Conservation (phyloP, 495 filamentous ascomycete genomes). For the Letharia columbiana region DNA sequence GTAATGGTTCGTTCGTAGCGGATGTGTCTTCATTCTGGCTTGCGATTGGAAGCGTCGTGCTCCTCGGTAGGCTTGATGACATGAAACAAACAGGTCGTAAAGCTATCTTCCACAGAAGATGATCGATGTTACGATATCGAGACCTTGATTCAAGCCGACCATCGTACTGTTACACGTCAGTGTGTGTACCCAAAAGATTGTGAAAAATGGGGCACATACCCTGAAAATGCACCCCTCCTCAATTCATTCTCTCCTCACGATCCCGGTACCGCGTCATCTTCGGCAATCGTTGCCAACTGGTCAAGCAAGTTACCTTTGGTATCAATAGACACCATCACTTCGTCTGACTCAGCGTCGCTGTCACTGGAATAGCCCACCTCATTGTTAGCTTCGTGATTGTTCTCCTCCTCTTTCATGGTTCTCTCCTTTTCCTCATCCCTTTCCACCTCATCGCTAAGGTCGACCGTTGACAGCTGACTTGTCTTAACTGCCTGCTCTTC, state of each 20-base stretch:
- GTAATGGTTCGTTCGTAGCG: background rate
- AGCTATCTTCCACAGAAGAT: background rate
- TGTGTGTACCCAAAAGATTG: background rate
- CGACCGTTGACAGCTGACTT: background rate
- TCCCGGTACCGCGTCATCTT: background rate
- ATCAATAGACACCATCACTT: background rate
- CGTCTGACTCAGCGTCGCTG: background rate
- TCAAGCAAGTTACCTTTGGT: background rate
- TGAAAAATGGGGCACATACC: background rate
- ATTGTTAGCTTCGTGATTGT: background rate
- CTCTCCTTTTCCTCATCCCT: background rate
- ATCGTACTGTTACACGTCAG: background rate
- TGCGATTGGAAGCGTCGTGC: background rate
- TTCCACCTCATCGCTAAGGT: background rate
- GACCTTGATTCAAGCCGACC: background rate
- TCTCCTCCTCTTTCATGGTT: background rate
- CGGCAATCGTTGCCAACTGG: background rate
- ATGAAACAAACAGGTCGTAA: background rate
- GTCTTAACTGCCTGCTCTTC: slow-evolving; percentile 7
- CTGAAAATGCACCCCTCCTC: background rate
- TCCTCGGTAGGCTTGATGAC: background rate
- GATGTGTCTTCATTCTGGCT: background rate
- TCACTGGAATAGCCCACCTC: background rate
- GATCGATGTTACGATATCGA: background rate
- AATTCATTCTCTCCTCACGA: background rate